These are phyloP conservation scores for Colletotrichum sp. DNA, from an alignment of 2,329 filamentous ascomycete genomes.

Conservation along the genomic window DNA sequence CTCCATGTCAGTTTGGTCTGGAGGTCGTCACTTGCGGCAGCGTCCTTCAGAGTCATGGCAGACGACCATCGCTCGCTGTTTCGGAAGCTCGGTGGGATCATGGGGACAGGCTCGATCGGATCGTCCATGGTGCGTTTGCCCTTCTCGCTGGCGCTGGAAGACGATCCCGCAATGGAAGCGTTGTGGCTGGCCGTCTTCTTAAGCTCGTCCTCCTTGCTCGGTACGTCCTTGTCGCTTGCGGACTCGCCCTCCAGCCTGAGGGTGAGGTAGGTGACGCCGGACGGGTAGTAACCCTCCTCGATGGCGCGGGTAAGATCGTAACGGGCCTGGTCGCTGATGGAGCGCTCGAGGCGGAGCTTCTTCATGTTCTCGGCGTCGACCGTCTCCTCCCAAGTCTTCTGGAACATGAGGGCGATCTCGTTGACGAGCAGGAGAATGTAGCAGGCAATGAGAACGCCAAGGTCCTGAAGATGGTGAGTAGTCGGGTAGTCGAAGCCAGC, in stretches of 20 bases:
- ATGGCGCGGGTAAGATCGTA: constrained; percentile 19
- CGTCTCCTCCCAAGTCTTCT: constrained; percentile 20
- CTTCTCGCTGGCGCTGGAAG: constrained; percentile 16
- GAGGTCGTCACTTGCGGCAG: background rate
- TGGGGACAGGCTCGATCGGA: constrained; percentile 11
- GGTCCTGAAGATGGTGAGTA: constrained; percentile 27
- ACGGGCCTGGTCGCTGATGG: constrained; percentile 18
- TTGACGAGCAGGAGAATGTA: constrained; percentile 23
- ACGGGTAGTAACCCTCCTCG: constrained; percentile 20
- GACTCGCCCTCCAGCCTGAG: constrained; percentile 18
- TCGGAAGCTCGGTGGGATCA: constrained; percentile 17
- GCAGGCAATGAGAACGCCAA: constrained; percentile 24
- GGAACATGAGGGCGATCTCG: constrained; percentile 22
- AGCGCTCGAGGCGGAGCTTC: constrained; percentile 9
- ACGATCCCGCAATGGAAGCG: constrained; percentile 11
- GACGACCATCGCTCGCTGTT: constrained; percentile 19
- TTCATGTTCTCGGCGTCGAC: constrained; percentile 13
- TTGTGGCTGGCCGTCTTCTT: constrained; percentile 16
- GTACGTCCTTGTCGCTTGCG: constrained; percentile 14
- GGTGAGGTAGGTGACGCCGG: constrained; percentile 16
- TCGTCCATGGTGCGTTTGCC: constrained; percentile 8
- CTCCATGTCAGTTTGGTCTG: background rate
- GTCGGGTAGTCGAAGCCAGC: constrained; percentile 23
- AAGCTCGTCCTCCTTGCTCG: constrained; percentile 10
- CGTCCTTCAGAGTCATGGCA: constrained; percentile 12